phyloP scores from a whole-genome alignment of 2,329 filamentous ascomycete species.

The Aspergillus sp. region DNA sequence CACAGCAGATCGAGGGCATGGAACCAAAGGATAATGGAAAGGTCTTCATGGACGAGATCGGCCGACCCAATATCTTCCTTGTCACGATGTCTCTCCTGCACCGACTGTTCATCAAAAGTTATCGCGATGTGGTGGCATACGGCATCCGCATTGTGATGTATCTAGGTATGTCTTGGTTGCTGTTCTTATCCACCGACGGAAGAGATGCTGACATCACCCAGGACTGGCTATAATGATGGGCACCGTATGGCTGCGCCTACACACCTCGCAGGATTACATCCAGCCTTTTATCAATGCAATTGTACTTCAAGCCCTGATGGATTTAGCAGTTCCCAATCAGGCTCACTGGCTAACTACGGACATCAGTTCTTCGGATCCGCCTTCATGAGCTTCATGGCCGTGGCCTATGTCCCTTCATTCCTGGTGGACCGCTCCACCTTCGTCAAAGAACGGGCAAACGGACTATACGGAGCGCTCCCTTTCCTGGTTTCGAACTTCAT shows the following conservation, averaged over 20 bases:
- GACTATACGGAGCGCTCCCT: slow-evolving; percentile 71
- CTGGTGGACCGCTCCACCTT: slow-evolving; percentile 74
- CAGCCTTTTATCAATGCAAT: slow-evolving; percentile 81
- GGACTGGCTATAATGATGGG: slow-evolving; percentile 82
- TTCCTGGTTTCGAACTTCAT: slow-evolving; percentile 79
- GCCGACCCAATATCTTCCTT: slow-evolving; percentile 46
- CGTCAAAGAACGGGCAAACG: slow-evolving; percentile 77
- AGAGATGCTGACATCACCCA: slow-evolving; percentile 4
- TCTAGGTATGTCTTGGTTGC: slow-evolving; percentile 46
- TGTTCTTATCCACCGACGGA: neutral
- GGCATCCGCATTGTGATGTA: slow-evolving; percentile 84
- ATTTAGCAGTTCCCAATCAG: neutral
- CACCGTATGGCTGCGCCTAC: slow-evolving; percentile 77
- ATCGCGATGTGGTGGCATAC: slow-evolving; percentile 81
- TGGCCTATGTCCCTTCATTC: slow-evolving; percentile 81
- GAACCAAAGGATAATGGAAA: slow-evolving; percentile 25
- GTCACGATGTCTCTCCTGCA: slow-evolving; percentile 69
- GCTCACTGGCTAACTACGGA: neutral
- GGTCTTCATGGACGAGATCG: slow-evolving; percentile 18
- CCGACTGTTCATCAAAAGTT: slow-evolving; percentile 77
- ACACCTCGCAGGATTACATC: slow-evolving; percentile 68
- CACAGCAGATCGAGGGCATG: slow-evolving; percentile 22
- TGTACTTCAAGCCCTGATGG: slow-evolving; percentile 32
- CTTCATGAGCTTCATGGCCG: slow-evolving; percentile 78
- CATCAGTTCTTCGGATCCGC: slow-evolving; percentile 65